phyloP scores from a whole-genome alignment of 2,329 filamentous ascomycete species.

The Cordyceps cateniannulata region DNA sequence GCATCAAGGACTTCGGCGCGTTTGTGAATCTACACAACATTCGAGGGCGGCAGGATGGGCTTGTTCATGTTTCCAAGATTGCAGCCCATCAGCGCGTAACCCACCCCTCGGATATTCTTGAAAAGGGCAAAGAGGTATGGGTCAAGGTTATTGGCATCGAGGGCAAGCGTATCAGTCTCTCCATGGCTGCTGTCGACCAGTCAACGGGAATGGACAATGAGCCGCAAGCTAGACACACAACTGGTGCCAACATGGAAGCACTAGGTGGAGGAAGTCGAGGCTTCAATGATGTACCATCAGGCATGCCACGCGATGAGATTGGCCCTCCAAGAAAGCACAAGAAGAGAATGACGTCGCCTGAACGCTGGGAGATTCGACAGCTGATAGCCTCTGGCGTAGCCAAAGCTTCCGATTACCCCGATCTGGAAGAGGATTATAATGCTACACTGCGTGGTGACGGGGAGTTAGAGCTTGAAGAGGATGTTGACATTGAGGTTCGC shows the following conservation, averaged over 20 bases:
- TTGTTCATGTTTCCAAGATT: conserved; percentile 91
- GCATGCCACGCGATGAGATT: conserved; percentile 32
- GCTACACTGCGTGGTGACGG: conserved; percentile 79
- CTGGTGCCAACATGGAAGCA: conserved; percentile 83
- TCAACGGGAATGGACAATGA: conserved; percentile 75
- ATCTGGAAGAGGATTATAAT: conserved; percentile 90
- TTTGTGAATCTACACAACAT: conserved; percentile 92
- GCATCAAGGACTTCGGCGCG: conserved; percentile 89
- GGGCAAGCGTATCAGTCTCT: conserved; percentile 72
- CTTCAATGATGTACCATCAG: conserved; percentile 38
- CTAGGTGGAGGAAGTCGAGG: conserved; percentile 61
- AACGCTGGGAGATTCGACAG: conserved; percentile 96
- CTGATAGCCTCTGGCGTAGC: conserved; percentile 92
- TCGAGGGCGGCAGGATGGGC: conserved; percentile 79
- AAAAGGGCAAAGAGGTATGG: conserved; percentile 75
- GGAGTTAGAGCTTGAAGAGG: conserved; percentile 87
- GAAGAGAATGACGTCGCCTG: conserved; percentile 93
- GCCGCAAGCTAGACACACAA: conserved; percentile 70
- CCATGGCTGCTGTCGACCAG: conserved; percentile 97
- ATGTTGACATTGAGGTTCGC: conserved; percentile 92
- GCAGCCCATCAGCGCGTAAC: conserved; percentile 79
- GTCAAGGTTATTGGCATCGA: conserved; percentile 90
- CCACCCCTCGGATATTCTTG: conserved; percentile 82
- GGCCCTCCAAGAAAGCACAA: conserved; percentile 53
- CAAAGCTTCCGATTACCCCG: conserved; percentile 88